phyloP scores from a whole-genome alignment of 345 rosid genomes.

The Eucalyptus victrix region DNA sequence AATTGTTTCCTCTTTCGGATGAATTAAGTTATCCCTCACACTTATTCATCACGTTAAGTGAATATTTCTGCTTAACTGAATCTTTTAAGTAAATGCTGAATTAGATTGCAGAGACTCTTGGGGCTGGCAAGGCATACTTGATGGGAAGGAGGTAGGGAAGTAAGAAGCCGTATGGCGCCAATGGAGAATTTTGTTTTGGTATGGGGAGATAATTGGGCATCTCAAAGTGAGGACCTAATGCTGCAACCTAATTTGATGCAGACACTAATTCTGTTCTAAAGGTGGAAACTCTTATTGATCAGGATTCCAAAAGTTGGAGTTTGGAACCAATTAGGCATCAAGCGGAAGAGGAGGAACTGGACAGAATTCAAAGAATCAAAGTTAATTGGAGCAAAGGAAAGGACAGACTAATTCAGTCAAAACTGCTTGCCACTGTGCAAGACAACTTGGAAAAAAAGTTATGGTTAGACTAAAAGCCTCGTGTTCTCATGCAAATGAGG shows the following conservation, averaged over 20 bases:
- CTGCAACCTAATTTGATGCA: not conserved
- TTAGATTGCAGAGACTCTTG: not conserved
- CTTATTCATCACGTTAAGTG: not conserved
- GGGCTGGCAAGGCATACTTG: not conserved
- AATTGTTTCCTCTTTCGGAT: not conserved
- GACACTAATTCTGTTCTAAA: not conserved
- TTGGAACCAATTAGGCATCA: not conserved
- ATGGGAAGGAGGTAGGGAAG: not conserved
- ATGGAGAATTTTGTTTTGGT: not conserved
- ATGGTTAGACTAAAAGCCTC: not conserved
- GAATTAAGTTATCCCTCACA: not conserved
- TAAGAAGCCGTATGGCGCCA: not conserved
- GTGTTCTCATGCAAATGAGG: not conserved
- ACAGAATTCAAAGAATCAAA: not conserved
- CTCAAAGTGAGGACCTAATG: not conserved
- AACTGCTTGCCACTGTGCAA: not conserved
- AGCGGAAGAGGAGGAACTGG: not conserved
- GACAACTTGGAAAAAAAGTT: not conserved
- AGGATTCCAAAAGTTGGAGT: not conserved
- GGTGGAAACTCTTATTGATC: not conserved
- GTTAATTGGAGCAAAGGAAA: not conserved
- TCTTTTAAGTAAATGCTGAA: not conserved
- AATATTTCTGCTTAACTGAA: not conserved
- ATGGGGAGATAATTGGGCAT: not conserved
- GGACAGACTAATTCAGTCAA: not conserved